Evolutionary conservation across 2,329 filamentous ascomycete species (phyloP).

Genomic region (Aspergillus sp.): DNA sequence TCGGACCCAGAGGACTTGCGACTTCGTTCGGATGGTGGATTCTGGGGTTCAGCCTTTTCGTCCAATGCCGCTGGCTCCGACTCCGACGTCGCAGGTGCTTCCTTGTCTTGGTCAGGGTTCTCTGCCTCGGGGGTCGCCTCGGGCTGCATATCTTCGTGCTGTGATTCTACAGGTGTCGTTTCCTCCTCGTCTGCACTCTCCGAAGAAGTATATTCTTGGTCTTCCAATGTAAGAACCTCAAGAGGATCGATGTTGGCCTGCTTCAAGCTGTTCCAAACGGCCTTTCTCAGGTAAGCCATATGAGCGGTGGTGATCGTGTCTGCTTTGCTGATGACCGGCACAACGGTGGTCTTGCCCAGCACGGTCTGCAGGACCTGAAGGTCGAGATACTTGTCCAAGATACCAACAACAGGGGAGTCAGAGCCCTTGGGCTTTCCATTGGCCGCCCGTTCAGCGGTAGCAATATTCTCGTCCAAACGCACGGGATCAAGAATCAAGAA

Average conservation of each 20-base stretch:
- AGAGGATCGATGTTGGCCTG: slow-evolving; percentile 80
- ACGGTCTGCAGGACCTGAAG: slow-evolving; percentile 81
- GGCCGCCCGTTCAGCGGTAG: slow-evolving; percentile 53
- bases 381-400: slow-evolving; percentile 81
- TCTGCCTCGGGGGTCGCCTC: slow-evolving; percentile 20
- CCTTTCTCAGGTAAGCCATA: slow-evolving; percentile 85
- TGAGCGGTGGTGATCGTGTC: slow-evolving; percentile 94
- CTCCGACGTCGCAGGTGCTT: slow-evolving; percentile 19
- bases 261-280: slow-evolving; percentile 83
- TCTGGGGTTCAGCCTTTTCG: slow-evolving; percentile 18
- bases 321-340: slow-evolving; percentile 92
- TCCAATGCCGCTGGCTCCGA: slow-evolving; percentile 10
- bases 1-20: slow-evolving; percentile 35
- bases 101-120: slow-evolving; percentile 18
- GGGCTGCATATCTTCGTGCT: not conserved
- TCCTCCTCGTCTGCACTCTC: slow-evolving; percentile 42
- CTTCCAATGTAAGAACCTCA: slow-evolving; percentile 75
- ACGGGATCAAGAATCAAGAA: slow-evolving; percentile 87
- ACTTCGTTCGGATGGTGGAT: slow-evolving; percentile 27
- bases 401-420: slow-evolving; percentile 48
- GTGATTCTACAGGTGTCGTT: slow-evolving; percentile 13
- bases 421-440: slow-evolving; percentile 47
- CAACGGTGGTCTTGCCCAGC: slow-evolving; percentile 88
- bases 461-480: slow-evolving; percentile 75
- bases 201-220: slow-evolving; percentile 54